A percentile compares a stretch with the other conserved stretches of the same genome.
These are phyloP conservation scores for Oenanthe javanica DNA, from an alignment of 140 eudicot species.

Conservation along the genomic window DNA sequence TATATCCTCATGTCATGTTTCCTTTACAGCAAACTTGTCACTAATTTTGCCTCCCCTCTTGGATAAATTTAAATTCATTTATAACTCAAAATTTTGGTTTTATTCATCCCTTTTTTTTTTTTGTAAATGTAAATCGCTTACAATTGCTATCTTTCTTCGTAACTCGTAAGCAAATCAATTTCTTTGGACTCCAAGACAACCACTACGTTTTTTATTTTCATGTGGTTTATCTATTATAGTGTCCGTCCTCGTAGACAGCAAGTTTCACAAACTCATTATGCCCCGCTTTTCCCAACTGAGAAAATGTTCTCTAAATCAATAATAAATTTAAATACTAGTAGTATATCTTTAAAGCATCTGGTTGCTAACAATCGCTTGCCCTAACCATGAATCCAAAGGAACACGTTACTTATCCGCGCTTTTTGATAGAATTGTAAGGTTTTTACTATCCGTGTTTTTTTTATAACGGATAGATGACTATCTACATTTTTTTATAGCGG, in stretches of 20 bases:
- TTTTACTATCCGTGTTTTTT: too few species aligned
- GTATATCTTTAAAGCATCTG: too few species aligned
- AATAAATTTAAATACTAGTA: too few species aligned
- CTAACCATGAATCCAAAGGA: too few species aligned
- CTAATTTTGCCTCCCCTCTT: not conserved
- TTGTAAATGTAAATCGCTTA: not conserved
- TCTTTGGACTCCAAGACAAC: not conserved
- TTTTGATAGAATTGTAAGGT: too few species aligned
- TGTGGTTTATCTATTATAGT: not conserved
- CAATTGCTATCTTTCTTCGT: not conserved
- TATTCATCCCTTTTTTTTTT: not conserved
- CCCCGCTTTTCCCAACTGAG: not conserved
- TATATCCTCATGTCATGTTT: constrained; percentile 12
- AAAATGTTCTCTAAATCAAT: not conserved
- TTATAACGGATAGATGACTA: too few species aligned
- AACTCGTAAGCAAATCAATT: not conserved
- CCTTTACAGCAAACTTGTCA: not conserved
- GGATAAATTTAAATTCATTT: not conserved
- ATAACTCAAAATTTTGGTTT: not conserved
- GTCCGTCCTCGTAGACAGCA: not conserved
- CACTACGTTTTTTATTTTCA: not conserved
- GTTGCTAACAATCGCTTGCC: too few species aligned
- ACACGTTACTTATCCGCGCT: too few species aligned
- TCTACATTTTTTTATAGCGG: too few species aligned
- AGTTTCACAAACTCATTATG: not conserved